Evolutionary conservation across 352 stramenopile genomes (phyloP).

Genomic region (Phytophthora colocasiae): DNA sequence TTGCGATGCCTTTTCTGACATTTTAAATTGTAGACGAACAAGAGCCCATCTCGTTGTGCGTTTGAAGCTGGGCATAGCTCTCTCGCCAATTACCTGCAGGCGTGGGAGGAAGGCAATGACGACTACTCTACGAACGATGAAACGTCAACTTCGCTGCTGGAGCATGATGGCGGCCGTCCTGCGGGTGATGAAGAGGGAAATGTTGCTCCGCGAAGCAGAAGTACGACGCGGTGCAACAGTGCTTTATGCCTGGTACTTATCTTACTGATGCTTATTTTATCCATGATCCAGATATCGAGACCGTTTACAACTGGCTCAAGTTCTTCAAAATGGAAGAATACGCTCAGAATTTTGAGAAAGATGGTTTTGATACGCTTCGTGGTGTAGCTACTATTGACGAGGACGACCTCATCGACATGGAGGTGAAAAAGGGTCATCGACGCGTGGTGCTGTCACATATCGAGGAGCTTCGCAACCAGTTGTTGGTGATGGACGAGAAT

Average conservation of each 20-base stretch:
- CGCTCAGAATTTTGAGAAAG: slow-evolving; percentile 87
- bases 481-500: slow-evolving; percentile 72
- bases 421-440: slow-evolving; percentile 89
- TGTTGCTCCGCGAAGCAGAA: slow-evolving; percentile 50
- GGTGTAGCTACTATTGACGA: slow-evolving; percentile 89
- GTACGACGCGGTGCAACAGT: slow-evolving; percentile 33
- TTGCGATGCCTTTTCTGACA: slow-evolving; percentile 11
- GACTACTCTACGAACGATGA: slow-evolving; percentile 85
- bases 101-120: slow-evolving; percentile 90
- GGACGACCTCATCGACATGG: slow-evolving; percentile 89
- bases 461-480: slow-evolving; percentile 78
- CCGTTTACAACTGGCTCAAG: slow-evolving; percentile 87
- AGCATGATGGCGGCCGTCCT: slow-evolving; percentile 32
- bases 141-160: slow-evolving; percentile 36
- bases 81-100: slow-evolving; percentile 77
- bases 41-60: slow-evolving; percentile 86
- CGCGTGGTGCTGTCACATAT: slow-evolving; percentile 88
- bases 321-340: slow-evolving; percentile 91
- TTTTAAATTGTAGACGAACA: slow-evolving; percentile 70
- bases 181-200: slow-evolving; percentile 56
- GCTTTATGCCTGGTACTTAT: neutral
- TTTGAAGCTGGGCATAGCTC: slow-evolving; percentile 87
- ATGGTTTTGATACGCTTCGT: slow-evolving; percentile 88
- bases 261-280: neutral
- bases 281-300: slow-evolving; percentile 68